Conservation (phyloP, 2,329 filamentous ascomycete species). For the Setomelanomma holmii region DNA sequence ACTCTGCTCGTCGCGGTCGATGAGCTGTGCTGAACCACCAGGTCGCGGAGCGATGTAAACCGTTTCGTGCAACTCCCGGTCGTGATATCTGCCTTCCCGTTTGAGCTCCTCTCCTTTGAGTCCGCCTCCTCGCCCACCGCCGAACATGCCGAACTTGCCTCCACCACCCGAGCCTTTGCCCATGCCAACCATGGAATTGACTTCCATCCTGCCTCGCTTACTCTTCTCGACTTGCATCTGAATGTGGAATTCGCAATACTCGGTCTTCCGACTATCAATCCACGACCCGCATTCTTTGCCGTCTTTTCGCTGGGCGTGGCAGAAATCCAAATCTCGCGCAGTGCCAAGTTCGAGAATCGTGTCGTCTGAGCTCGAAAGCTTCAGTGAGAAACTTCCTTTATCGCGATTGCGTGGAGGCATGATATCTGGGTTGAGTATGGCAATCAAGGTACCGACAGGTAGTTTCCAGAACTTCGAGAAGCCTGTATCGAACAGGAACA, state of each 20-base stretch:
- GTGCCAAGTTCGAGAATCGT: slow-evolving; percentile 88
- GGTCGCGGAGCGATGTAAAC: slow-evolving; percentile 52
- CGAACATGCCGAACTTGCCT: slow-evolving; percentile 43
- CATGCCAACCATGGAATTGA: slow-evolving; percentile 72
- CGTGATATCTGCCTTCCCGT: slow-evolving; percentile 56
- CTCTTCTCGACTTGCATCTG: slow-evolving; percentile 79
- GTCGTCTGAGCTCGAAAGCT: slow-evolving; percentile 84
- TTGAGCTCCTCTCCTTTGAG: slow-evolving; percentile 36
- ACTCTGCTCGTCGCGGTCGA: slow-evolving; percentile 66
- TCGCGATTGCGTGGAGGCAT: slow-evolving; percentile 85
- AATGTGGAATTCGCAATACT: slow-evolving; percentile 92
- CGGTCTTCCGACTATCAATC: slow-evolving; percentile 87
- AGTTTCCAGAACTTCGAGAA: slow-evolving; percentile 95
- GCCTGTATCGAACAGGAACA: slow-evolving; percentile 89
- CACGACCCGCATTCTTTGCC: slow-evolving; percentile 81
- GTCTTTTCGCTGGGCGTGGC: slow-evolving; percentile 83
- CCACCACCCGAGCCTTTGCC: slow-evolving; percentile 35
- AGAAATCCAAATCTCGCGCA: slow-evolving; percentile 86
- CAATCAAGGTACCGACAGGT: slow-evolving; percentile 87
- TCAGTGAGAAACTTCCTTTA: slow-evolving; percentile 84
- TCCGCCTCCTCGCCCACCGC: slow-evolving; percentile 31
- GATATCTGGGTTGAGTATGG: slow-evolving; percentile 88
- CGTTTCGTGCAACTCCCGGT: slow-evolving; percentile 63
- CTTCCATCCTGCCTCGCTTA: slow-evolving; percentile 73
- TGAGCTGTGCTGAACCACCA: slow-evolving; percentile 64